Conservation (phyloP, 495 filamentous ascomycete genomes). For the Hypomontagnella monticulosa region DNA sequence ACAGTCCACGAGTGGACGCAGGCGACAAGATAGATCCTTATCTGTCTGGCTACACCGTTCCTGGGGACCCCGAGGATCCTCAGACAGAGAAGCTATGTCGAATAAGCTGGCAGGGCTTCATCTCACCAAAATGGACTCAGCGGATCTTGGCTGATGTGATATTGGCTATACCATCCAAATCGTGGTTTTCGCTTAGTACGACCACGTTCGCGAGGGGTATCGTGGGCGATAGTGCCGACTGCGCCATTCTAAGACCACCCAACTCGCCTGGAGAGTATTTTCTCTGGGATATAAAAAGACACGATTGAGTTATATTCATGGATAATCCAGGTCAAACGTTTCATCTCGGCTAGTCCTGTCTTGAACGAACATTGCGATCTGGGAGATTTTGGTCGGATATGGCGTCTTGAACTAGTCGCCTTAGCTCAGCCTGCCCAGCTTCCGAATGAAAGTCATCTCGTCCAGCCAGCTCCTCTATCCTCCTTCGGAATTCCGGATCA, state of each 20-base stretch:
- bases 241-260: conserved; percentile 58
- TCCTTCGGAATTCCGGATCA: conserved; percentile 75
- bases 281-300: conserved; percentile 62
- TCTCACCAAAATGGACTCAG: conserved; percentile 58
- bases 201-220: conserved; percentile 57
- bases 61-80: conserved; percentile 50
- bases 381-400: conserved; percentile 62
- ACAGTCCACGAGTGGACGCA: conserved; percentile 73
- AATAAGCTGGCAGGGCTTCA: conserved; percentile 64
- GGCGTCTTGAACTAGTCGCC: conserved; percentile 75
- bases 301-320: conserved; percentile 47
- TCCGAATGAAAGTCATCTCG: conserved; percentile 77
- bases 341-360: conserved; percentile 57
- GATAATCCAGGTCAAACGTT: conserved; percentile 9
- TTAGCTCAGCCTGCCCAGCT: conserved; percentile 73
- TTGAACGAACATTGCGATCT: conserved; percentile 70
- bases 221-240: conserved; percentile 53
- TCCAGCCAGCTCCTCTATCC: conserved; percentile 80
- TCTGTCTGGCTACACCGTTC: conserved; percentile 80
- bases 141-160: conserved; percentile 53
- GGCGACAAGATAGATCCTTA: conserved; percentile 82
- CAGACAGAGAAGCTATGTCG: conserved; percentile 52
- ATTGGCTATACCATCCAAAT: conserved; percentile 49
- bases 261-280: conserved; percentile 59
- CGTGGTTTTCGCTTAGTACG: conserved; percentile 61